phyloP scores from a whole-genome alignment of 2,329 filamentous ascomycete species.

The Xenoacremonium recifei region DNA sequence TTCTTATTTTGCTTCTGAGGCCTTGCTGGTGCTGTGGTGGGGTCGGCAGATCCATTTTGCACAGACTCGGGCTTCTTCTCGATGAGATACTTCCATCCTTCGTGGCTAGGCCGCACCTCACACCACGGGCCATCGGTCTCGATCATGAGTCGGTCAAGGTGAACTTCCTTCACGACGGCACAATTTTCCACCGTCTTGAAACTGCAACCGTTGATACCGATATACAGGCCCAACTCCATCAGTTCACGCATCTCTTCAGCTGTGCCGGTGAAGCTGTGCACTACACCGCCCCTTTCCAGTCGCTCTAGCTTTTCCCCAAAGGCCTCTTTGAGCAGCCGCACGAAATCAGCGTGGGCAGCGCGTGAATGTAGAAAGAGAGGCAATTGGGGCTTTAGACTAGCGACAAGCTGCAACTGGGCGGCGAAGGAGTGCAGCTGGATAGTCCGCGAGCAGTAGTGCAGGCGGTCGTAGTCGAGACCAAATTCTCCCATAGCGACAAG shows the following conservation, averaged over 20 bases:
- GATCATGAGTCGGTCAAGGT: conserved; percentile 79
- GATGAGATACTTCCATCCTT: conserved; percentile 69
- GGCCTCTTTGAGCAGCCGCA: conserved; percentile 61
- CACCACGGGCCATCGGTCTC: conserved; percentile 99
- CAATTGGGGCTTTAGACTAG: conserved; percentile 65
- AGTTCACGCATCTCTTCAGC: conserved; percentile 79
- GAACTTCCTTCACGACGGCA: conserved; percentile 76
- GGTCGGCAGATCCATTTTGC: conserved; percentile 20
- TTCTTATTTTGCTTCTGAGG: conserved; percentile 43
- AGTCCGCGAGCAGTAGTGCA: conserved; percentile 76
- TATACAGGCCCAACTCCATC: conserved; percentile 77
- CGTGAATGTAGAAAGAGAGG: conserved; percentile 92
- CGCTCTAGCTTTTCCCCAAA: conserved; percentile 59
- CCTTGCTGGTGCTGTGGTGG: conserved; percentile 18
- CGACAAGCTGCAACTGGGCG: conserved; percentile 75
- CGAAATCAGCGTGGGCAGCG: conserved; percentile 83
- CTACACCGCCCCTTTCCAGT: conserved; percentile 75
- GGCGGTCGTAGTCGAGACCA: conserved; percentile 91
- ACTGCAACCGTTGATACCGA: conserved; percentile 96
- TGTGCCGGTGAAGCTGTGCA: conserved; percentile 94
- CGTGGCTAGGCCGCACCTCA: conserved; percentile 87
- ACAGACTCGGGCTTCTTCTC: conserved; percentile 35
- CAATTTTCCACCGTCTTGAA: conserved; percentile 94
- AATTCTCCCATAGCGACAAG: conserved; percentile 90
- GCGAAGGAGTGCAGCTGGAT: conserved; percentile 84